Base-by-base conservation (phyloP, 257 asterid species). In the Lycium ferocissimum region DNA sequence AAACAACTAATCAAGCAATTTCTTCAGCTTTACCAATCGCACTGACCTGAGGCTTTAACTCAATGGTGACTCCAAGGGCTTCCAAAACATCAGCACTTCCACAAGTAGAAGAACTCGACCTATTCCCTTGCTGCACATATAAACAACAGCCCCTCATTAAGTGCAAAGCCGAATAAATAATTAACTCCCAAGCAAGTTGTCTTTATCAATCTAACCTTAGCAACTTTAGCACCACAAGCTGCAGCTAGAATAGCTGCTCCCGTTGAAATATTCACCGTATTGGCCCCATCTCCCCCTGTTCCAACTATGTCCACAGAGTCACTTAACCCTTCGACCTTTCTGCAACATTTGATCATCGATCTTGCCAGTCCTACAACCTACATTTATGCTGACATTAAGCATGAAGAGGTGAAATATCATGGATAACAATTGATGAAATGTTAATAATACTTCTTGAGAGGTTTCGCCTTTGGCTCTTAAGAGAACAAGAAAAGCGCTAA, bases 401-500 rank as follows among this genome's bases (percentile, higher is more conserved):
- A 45, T 73, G 59, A 73, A 71, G n/a, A 20, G 35, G 15, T 72
- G 80, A 47, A 40, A 40, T 40, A 40, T 40, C 33, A 26, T 1
- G 33, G 33, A 26, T 26, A 26, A 26, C 33, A 26, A 26, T 26
- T 26, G 33, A 26, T 26, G 33, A 26, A 26, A 26, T 26, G 33
- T 26, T 26, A 26, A 26, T 26, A 26, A 40, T 69, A 69, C 98
- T 90, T 94, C 98, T 89, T 92, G 97, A 87, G 84, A 93, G 69
- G 98, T 96, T 91, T 96, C 99, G 58, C 99, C 99, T 85, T 96
- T 96, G 54, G 99, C 95, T 89, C 98, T 91, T 93, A 96, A 89
- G 12, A 96, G 94, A 91, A 96, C 97, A 90, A 96, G 93, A 88
- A 96, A 95, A 0, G 98, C 98, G 70, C 99, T 94, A 81, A 95